Conservation (phyloP, 345 rosid genomes). For the Eucalyptus sp. region DNA sequence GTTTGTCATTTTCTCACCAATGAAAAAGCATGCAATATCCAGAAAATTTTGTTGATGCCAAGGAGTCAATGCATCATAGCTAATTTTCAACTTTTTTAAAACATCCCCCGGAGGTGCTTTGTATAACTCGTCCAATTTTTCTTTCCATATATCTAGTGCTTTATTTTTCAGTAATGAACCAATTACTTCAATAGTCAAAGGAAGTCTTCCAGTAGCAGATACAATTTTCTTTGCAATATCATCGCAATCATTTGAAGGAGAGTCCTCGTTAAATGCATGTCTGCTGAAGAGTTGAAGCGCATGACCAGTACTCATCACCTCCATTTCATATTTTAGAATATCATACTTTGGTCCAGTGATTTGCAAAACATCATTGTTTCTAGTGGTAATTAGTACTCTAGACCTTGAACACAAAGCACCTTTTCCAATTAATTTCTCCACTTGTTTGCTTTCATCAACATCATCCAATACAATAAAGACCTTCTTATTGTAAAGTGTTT, state of each 20-base stretch:
- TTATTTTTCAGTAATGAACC: rapidly evolving
- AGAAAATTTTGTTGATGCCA: rapidly evolving
- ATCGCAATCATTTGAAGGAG: not conserved
- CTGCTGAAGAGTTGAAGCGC: not conserved
- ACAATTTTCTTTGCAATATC: not conserved
- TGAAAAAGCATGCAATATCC: too few relatives aligned
- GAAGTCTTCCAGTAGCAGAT: not conserved
- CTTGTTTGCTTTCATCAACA: too few relatives aligned
- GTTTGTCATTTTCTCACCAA: too few relatives aligned
- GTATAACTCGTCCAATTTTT: not conserved
- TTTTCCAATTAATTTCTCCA: too few relatives aligned
- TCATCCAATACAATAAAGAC: too few relatives aligned
- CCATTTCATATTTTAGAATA: not conserved
- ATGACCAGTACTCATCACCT: not conserved
- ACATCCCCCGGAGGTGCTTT: not conserved
- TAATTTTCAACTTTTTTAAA: not conserved
- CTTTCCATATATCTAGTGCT: not conserved
- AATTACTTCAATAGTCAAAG: not conserved
- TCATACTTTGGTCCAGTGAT: too few relatives aligned
- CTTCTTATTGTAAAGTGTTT: too few relatives aligned
- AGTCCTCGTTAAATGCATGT: not conserved
- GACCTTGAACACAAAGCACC: too few relatives aligned
- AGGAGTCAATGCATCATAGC: not conserved
- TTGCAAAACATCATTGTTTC: too few relatives aligned
- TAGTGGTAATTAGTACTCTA: too few relatives aligned